A percentile compares a stretch with the other conserved stretches of the same genome.
Conservation (phyloP, 1,284 basidiomycete species). For the Cryptococcus deneoformans region DNA sequence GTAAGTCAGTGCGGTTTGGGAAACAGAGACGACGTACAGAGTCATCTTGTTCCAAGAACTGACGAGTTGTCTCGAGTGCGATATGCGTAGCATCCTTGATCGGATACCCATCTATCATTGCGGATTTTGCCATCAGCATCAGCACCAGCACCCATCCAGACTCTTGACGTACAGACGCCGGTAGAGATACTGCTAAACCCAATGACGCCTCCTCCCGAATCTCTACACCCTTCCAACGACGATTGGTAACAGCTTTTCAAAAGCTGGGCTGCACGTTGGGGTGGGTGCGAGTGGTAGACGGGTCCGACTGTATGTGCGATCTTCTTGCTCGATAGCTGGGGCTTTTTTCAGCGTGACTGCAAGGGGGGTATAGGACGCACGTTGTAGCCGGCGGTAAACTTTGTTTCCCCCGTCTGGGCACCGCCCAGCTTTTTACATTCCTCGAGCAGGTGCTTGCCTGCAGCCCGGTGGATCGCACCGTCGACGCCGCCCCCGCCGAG, state of each 20-base stretch:
- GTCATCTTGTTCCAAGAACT: constrained; percentile 30
- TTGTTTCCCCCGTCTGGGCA: constrained; percentile 70
- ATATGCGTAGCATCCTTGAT: constrained; percentile 43
- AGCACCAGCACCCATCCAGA: not conserved
- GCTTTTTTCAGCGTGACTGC: not conserved
- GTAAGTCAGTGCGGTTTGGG: not conserved
- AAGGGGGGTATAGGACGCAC: constrained; percentile 21
- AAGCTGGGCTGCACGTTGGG: constrained; percentile 55
- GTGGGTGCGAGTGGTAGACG: constrained; percentile 57
- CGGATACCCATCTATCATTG: constrained; percentile 44
- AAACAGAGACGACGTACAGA: constrained; percentile 16
- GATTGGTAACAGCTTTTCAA: constrained; percentile 71
- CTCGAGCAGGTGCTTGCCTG: constrained; percentile 65
- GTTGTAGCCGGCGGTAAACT: constrained; percentile 44
- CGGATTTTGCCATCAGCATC: too few relatives aligned
- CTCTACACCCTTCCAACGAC: constrained; percentile 62
- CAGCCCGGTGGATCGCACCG: constrained; percentile 65
- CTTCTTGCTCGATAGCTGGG: constrained; percentile 55
- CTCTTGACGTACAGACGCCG: constrained; percentile 37
- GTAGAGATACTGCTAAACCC: constrained; percentile 52
- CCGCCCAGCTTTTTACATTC: constrained; percentile 72
- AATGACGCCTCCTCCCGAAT: constrained; percentile 62
- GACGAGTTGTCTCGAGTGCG: constrained; percentile 37
- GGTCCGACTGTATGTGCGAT: constrained; percentile 93
- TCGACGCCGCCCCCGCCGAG: constrained; percentile 60